A percentile compares a stretch with the other conserved stretches of the same genome.
Conservation (phyloP, 2,329 filamentous ascomycete genomes). For the Apiospora kogelbergensis region DNA sequence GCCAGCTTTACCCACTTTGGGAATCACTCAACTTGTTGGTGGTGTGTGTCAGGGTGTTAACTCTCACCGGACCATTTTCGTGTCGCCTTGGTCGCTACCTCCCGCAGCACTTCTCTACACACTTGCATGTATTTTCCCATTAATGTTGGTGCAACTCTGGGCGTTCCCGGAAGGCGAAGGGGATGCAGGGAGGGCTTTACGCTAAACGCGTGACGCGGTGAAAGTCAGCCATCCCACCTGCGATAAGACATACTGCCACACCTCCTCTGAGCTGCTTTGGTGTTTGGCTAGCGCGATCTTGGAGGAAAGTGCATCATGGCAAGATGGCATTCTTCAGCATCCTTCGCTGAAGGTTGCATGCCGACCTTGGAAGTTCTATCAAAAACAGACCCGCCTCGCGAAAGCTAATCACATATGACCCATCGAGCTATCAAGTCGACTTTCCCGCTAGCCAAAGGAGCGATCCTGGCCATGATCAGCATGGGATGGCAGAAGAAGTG, state of each 20-base stretch:
- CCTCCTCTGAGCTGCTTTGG: slow-evolving; percentile 18
- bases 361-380: slow-evolving; percentile 7
- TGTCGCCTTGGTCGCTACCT: slow-evolving; percentile 10
- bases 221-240: slow-evolving; percentile 32
- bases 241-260: slow-evolving; percentile 34
- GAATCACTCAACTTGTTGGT: slow-evolving; percentile 15
- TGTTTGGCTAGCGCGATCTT: slow-evolving; percentile 12
- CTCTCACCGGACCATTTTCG: slow-evolving; percentile 26
- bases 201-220: slow-evolving; percentile 31
- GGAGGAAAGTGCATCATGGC: slow-evolving; percentile 7
- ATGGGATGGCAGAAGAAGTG: neutral
- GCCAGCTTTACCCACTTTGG: slow-evolving; percentile 14
- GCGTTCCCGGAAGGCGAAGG: slow-evolving; percentile 24
- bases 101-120: slow-evolving; percentile 14
- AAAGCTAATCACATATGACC: slow-evolving; percentile 7
- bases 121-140: neutral
- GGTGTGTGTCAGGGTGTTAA: slow-evolving; percentile 28
- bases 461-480: neutral
- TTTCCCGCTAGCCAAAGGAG: neutral
- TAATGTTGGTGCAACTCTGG: slow-evolving; percentile 20
- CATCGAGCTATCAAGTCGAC: neutral
- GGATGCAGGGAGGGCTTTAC: slow-evolving; percentile 26
- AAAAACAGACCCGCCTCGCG: neutral
- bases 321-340: slow-evolving; percentile 8
- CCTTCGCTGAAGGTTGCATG: slow-evolving; percentile 5